Percentiles rank a stretch among this genome's conserved stretches.
Evolutionary conservation across 1,284 basidiomycete genomes (phyloP).

Genomic region (Ceratobasidium sp.): DNA sequence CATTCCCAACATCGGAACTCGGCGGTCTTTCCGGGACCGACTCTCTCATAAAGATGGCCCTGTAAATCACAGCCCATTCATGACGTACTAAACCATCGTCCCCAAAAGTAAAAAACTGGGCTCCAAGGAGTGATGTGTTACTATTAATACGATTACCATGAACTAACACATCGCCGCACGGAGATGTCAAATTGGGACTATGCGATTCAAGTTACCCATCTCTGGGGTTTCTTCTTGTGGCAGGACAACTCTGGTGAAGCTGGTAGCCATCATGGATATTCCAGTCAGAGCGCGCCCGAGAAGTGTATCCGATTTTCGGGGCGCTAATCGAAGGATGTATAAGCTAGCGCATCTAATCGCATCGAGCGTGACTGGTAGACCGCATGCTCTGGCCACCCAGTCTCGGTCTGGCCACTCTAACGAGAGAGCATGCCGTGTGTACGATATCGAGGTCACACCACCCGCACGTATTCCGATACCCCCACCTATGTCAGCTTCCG

Average conservation of each 20-base stretch:
- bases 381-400: background rate
- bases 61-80: background rate
- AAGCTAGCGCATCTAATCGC: background rate
- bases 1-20: background rate
- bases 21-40: background rate
- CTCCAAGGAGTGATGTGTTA: too few relatives aligned
- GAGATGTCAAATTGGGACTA: background rate
- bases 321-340: background rate
- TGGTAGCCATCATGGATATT: background rate
- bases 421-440: too few relatives aligned
- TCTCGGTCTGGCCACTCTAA: background rate
- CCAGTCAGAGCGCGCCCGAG: background rate
- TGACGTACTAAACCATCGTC: too few relatives aligned
- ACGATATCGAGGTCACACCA: too few relatives aligned
- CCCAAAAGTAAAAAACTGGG: too few relatives aligned
- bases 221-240: background rate
- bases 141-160: background rate
- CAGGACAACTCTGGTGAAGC: background rate
- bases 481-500: background rate
- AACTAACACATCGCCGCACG: background rate
- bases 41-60: background rate
- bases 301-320: background rate
- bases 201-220: background rate
- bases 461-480: too few relatives aligned
- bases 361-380: background rate